Base-by-base conservation (phyloP, 1,139 yeast species). In the Yamadazyma trypodendri region DNA sequence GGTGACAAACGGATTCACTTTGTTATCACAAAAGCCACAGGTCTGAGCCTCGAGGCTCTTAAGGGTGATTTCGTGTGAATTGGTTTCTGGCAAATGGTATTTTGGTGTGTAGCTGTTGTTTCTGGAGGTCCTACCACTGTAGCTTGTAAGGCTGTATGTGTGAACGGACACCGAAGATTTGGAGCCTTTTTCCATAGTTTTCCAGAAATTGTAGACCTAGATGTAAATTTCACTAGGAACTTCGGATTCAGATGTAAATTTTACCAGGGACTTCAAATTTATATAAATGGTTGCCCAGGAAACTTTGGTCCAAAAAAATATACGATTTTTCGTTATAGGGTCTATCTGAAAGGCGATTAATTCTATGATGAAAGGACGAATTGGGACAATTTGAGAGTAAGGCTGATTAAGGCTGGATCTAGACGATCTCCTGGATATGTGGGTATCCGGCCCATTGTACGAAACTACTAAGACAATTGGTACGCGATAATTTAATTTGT, bases 111-210 rank as follows among this genome's bases (percentile, higher is more conserved):
- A 22, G 22, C 34, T 31, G 22, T 31, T 31, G 7, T 24, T 31
- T 23, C 34, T n/a, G 16, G 27, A 22, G 21, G 8, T 22, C 7
- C 21, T 18, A 18, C 21, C 8, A 18, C 24, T 24, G 15, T 8
- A 11, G 13, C 22, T 31, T n/a, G 22, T 17, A 32, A 29, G 29
- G 13, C 29, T 32, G 17, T 32, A 32, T 3, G 29, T 24, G 7
- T 24, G 25, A n/a, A 32, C 35, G 3, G 28, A 24, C 13, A 24
- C 35, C n/a, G 13, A n/a, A 8, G 24, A 4, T n/a, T 32, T 32
- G 8, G 11, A 24, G 13, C 14, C 20, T 22, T 29, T 20, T 20
- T 29, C 32, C 16, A 12, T 18, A 6, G 3, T 6, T 3, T 4
- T 9, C n/a, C 13, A 6, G n/a, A n/a, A n/a, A n/a, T 8, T 18